Evolutionary conservation across 2,329 filamentous ascomycete species (phyloP).

Genomic region (Venturia oleaginea): DNA sequence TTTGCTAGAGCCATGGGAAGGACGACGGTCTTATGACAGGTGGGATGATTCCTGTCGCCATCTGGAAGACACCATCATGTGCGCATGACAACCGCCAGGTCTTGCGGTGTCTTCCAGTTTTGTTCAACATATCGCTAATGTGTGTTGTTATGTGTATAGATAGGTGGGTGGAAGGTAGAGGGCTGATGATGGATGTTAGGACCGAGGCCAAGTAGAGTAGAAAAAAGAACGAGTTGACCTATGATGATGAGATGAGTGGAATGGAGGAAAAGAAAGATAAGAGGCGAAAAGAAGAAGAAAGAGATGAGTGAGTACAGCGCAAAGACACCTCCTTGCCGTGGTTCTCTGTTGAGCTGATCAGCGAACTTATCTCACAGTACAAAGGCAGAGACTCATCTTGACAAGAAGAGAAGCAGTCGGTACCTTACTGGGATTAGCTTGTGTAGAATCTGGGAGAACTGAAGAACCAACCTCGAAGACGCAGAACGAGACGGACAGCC

Average conservation of each 20-base stretch:
- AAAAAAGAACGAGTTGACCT: background rate
- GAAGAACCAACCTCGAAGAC: too few relatives aligned
- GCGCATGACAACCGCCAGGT: background rate
- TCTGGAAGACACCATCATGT: background rate
- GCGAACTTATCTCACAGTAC: background rate
- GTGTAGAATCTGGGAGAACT: too few relatives aligned
- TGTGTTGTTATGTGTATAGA: background rate
- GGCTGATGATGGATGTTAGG: background rate
- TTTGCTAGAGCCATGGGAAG: slow-evolving; percentile 8
- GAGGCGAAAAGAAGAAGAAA: background rate
- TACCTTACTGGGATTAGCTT: too few relatives aligned
- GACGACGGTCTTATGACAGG: background rate
- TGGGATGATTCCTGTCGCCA: background rate
- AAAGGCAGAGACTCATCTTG: background rate
- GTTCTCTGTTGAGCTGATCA: too few relatives aligned
- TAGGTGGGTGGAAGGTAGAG: background rate
- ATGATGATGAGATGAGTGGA: background rate
- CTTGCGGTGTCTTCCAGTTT: background rate
- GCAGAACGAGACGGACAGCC: too few relatives aligned
- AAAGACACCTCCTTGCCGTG: background rate
- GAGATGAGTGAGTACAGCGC: background rate
- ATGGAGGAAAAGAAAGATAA: background rate
- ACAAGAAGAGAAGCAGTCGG: background rate
- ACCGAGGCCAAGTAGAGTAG: background rate
- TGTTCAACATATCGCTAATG: background rate